phyloP scores from a whole-genome alignment of 306 rosid species.

The Senna siamea region DNA sequence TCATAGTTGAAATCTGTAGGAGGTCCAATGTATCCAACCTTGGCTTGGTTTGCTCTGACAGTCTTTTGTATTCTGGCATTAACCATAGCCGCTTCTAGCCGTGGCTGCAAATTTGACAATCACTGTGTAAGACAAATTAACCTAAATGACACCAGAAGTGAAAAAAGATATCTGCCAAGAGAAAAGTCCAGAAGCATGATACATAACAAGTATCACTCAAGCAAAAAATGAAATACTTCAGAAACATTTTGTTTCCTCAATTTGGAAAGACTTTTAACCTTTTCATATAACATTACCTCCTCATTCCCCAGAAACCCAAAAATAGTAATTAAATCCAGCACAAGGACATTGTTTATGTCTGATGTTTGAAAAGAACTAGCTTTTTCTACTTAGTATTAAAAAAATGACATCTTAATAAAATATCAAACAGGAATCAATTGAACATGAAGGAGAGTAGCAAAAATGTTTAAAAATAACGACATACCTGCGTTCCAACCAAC shows the following conservation, averaged over 20 bases:
- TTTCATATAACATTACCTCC: neutral
- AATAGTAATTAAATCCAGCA: slow-evolving; percentile 27
- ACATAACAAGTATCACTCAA: neutral
- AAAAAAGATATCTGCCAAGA: slow-evolving; percentile 17
- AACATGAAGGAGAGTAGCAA: neutral
- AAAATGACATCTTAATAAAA: neutral
- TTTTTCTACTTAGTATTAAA: neutral
- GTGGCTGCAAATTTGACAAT: slow-evolving; percentile 70
- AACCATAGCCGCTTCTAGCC: slow-evolving; percentile 97
- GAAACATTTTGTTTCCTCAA: neutral
- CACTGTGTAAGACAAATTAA: slow-evolving; percentile 28
- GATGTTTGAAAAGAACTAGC: neutral
- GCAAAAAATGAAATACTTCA: slow-evolving; percentile 3
- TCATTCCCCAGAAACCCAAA: slow-evolving; percentile 1
- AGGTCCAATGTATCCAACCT: slow-evolving; percentile 92
- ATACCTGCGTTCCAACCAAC: slow-evolving; percentile 96
- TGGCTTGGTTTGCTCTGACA: slow-evolving; percentile 71
- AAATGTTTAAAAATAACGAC: slow-evolving; percentile 17
- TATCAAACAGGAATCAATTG: slow-evolving; percentile 30
- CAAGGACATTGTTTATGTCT: neutral
- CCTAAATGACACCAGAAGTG: slow-evolving; percentile 25
- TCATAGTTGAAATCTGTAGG: slow-evolving; percentile 79
- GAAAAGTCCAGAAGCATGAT: slow-evolving; percentile 18
- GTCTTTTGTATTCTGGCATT: slow-evolving; percentile 94
- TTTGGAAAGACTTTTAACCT: slow-evolving; percentile 3